These are phyloP conservation scores for Phanerochaete sordida DNA, from an alignment of 768 basidiomycete genomes.

Conservation along the genomic window DNA sequence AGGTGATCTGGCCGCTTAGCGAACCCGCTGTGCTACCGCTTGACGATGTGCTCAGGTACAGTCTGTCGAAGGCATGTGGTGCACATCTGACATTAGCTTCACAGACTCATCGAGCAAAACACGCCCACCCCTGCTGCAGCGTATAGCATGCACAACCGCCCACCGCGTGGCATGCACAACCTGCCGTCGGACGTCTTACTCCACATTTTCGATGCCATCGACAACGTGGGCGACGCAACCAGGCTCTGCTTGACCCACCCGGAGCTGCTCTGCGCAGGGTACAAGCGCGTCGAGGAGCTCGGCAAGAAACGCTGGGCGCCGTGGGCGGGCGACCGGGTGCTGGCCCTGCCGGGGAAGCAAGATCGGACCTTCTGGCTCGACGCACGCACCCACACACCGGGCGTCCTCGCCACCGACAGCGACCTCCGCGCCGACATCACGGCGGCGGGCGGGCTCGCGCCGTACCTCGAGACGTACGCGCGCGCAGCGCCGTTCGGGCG, in stretches of 20 bases:
- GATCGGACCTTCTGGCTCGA: not conserved
- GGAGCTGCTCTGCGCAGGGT: not conserved
- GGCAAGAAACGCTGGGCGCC: not conserved
- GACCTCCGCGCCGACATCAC: not conserved
- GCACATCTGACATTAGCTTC: too few species aligned
- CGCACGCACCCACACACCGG: not conserved
- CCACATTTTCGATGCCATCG: not conserved
- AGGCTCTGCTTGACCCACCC: not conserved
- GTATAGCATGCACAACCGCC: too few species aligned
- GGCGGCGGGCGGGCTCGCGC: not conserved
- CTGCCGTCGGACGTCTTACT: not conserved
- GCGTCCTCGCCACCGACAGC: not conserved
- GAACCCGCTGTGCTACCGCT: too few species aligned
- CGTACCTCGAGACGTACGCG: not conserved
- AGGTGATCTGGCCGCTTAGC: too few species aligned
- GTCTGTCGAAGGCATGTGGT: too few species aligned
- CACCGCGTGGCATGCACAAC: not conserved
- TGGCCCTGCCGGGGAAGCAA: not conserved
- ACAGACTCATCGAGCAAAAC: too few species aligned
- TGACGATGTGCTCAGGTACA: too few species aligned
- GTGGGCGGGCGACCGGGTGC: not conserved
- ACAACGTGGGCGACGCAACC: not conserved
- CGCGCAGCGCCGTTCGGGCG: too few species aligned
- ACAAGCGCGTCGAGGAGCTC: not conserved
- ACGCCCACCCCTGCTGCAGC: too few species aligned